Evolutionary conservation across 805 yeast genomes (phyloP), one percentile per base, ranked within the genome.

Genomic region (Brettanomyces nanus): DNA sequence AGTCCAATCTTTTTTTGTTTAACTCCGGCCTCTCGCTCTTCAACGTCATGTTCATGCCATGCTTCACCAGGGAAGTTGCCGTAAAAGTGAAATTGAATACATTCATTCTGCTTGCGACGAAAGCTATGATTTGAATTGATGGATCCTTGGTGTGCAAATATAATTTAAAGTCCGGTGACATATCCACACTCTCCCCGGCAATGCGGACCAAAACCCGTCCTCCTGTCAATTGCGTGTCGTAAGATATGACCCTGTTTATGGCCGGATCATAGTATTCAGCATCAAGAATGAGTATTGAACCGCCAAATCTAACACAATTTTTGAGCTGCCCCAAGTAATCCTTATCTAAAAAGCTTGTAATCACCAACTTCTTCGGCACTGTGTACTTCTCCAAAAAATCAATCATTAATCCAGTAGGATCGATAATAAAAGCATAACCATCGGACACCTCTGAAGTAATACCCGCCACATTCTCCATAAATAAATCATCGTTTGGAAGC

Each of bases 251-350:
- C 0, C 81, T 67, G 40, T 73, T 73, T 9, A 90, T 52, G 6
- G 84, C 59, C 0, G 96, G 95, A 53, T 90, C 90, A 51, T 73
- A 78, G 45, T 69, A 62, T 51, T 90, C 97, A 3, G 89, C 87
- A 59, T 90, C 90, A 46, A 75, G 75, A 14, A 90, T 68, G 11
- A 89, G 52, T 6, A 90, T 62, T 1, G 73, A 49, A 3, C 85
- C 86, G 4, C 97, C 97, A 65, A 89, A 89, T 45, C 92, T 65
- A 20, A 89, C 53, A 0, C 95, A 80, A 49, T 85, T 82, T 53
- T 87, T 95, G 13, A 90, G 51, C 31, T 75, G 81, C 45, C 77
- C 79, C 3, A 71, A 53, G 53, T 79, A 84, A 0, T 80, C 73
- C 4, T 67, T 71, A 48, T 83, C 86, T 31, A 81, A 56, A 51